Base-by-base conservation (phyloP, 305 asterid species). In the Fraxinus velutina region DNA sequence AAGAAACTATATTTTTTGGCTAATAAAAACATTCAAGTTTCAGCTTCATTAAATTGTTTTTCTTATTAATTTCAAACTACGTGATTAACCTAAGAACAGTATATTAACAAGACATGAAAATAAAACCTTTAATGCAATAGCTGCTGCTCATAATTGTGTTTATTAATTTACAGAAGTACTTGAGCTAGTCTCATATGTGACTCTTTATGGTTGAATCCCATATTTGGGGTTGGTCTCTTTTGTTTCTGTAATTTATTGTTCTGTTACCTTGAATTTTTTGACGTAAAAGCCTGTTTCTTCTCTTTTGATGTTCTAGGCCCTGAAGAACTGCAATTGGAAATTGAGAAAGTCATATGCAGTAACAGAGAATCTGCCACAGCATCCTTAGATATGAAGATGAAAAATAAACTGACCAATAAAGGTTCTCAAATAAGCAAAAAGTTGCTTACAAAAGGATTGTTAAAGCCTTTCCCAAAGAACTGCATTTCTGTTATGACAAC, bases 401-500 rank as follows among this genome's bases (percentile, higher is more conserved):
- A 93, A 90, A 96, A 93, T 86, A 91, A 89, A 84, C 84, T 96
- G 87, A 94, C 90, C 36, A 89, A 87, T 82, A 93, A 96, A 89
- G 97, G 92, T 78, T 89, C 95, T 27, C 90, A 92, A 83, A 89
- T 96, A 86, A 94, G 91, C 90, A 92, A 94, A 83, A 92, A 92
- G 81, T 85, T 96, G 76, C 91, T 96, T 84, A 93, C 90, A 22
- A 86, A 78, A 8, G 99, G 97, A 34, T 74, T 96, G 81, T 84
- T 93, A 82, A 96, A 94, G 85, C 99, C 97, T 24, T 96, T 96
- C 82, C 99, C 99, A 19, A 87, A 87, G 89, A 96, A 96, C 88
- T 94, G 99, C 92, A 94, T 96, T 77, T 91, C 98, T 60, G 91
- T 91, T 47, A 96, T 96, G 99, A 96, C 99, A 47, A 92, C 97